Percentiles rank a stretch among this genome's conserved stretches.
phyloP scores from a whole-genome alignment of 2,329 filamentous ascomycete genomes.

The Paraphoma chrysanthemicola region DNA sequence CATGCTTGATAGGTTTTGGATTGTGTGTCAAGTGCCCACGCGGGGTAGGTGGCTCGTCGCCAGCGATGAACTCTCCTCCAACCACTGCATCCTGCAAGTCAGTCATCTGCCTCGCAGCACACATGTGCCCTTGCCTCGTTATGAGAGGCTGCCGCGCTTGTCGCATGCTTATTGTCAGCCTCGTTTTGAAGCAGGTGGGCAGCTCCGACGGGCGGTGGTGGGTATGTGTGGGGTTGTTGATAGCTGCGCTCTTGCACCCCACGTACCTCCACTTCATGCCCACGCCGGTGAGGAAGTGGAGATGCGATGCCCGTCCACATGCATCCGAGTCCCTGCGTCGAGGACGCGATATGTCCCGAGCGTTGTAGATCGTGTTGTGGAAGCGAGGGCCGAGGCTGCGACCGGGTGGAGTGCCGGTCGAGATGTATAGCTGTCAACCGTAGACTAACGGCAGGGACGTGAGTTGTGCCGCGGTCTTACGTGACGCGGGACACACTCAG shows the following conservation, averaged over 20 bases:
- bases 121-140: conserved; percentile 1
- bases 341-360: background rate
- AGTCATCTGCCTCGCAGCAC: background rate
- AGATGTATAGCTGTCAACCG: background rate
- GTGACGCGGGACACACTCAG: too few species aligned
- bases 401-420: background rate
- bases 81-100: background rate
- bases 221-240: background rate
- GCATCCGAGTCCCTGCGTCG: background rate
- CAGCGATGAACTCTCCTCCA: background rate
- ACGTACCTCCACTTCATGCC: background rate
- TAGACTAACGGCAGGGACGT: background rate
- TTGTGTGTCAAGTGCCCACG: conserved; percentile 4
- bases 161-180: background rate
- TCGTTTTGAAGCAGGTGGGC: background rate
- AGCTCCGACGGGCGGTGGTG: background rate
- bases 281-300: background rate
- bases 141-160: conserved; percentile 6
- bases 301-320: background rate
- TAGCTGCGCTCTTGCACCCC: background rate
- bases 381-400: conserved; percentile 5
- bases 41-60: conserved; percentile 1
- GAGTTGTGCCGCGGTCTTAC: too few species aligned
- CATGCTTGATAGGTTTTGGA: background rate
- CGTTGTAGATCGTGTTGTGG: background rate